Base-by-base conservation (phyloP, 2,329 filamentous ascomycete genomes). In the Aspergillus clavatus region DNA sequence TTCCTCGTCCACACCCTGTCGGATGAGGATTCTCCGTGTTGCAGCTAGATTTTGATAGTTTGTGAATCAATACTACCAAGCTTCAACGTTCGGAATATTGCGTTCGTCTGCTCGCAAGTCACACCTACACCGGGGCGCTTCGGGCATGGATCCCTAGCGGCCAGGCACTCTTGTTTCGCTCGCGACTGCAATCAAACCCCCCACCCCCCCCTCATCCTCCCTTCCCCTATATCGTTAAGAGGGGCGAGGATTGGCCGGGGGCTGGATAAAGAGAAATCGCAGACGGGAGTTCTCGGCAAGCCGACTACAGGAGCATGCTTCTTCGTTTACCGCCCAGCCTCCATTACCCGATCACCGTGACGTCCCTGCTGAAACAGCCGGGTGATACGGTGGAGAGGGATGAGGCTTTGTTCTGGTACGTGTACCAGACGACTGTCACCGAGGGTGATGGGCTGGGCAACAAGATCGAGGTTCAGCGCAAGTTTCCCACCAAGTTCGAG, bases 271-370 rank as follows among this genome's bases (percentile, higher is more conserved):
- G 33, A 35, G 33, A 26, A 24, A 38, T 11, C 19, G 29, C 23
- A 8, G 8, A 37, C 11, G 27, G 40, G 33, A 29, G 23, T 31
- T 18, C 19, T 29, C 14, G 18, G 12, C 19, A 16, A 24, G 11
- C 24, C 14, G 19, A 44, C 38, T n/a, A 43, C 41, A 48, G 40
- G 55, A 63, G 57, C 46, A 75, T 75, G 72, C 69, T 72, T 60
- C 61, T 75, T 58, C 68, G 67, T 63, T 59, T 76, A 54, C 72
- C 73, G 49, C 51, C 66, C 43, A 69, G 80, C 69, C 81, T 96
- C 57, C 86, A 86, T 69, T 98, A 97, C 70, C 93, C 93, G 59
- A 90, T 97, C 70, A 95, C 86, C 57, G 84, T 98, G 69, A 89
- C 84, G 59, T 86, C 88, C 68, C 78, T 97, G 50, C 79, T 91